Base-by-base conservation (phyloP, 305 asterid species). In the Fraxinus baroniana region DNA sequence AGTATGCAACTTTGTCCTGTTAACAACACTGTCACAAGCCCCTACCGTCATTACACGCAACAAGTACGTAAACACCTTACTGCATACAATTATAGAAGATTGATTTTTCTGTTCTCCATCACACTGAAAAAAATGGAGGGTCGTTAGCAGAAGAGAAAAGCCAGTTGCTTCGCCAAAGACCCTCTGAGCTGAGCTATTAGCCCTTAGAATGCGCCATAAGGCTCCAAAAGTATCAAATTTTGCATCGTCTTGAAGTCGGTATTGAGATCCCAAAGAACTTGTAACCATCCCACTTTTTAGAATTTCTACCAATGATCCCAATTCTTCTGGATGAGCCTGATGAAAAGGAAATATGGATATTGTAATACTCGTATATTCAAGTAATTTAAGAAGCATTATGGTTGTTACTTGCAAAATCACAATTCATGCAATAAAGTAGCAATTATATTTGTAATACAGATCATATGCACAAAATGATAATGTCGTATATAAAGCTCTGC, bases 91-190 rank as follows among this genome's bases (percentile, higher is more conserved):
- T 74, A 87, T 75, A 80, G 87, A 82, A 81, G 91, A 86, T 81
- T 85, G 90, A 79, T 83, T 86, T 83, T 85, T 81, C 41, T 83
- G 86, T 77, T 91, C 94, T 82, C 86, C 94, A 55, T 93, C 95
- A 82, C 87, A 90, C 86, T 92, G 98, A 83, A 97, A 92, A 81
- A 92, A 88, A 81, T 97, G 98, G 81, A 97, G 97, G 46, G 97
- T 91, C 82, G 99, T 94, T 78, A 95, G 85, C 78, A 97, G 83
- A 85, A 97, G 97, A 87, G 99, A 97, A 88, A 97, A 95, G 33
- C 99, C 98, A 86, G 98, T 93, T 83, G 97, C 94, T 89, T 95
- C 99, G 82, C 99, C 98, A 91, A 97, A 97, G 86, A 95, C 97
- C 91, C 97, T 93, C 91, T 92, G 98, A 84, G 99, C 97, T 33